A percentile compares a stretch with the other conserved stretches of the same genome.
Evolutionary conservation across 2,329 filamentous ascomycete genomes (phyloP).

Genomic region (Scortechinia acanthostroma): DNA sequence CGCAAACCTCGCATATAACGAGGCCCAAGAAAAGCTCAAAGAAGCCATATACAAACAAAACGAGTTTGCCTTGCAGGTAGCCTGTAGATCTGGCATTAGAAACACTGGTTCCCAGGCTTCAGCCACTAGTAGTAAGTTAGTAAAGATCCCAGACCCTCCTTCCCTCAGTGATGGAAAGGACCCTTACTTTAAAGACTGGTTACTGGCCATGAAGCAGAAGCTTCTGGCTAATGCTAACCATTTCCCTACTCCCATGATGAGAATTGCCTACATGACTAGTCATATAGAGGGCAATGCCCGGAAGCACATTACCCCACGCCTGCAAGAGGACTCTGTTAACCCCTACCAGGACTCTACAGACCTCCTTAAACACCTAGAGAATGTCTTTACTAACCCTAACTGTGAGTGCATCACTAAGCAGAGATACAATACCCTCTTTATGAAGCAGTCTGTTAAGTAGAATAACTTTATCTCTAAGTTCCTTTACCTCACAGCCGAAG

Average conservation of each 20-base stretch:
- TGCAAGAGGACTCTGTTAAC: neutral
- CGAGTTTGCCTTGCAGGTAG: too few relatives aligned
- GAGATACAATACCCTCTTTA: neutral
- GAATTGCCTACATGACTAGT: conserved; percentile 4
- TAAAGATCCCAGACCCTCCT: conserved; percentile 5
- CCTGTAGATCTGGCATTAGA: too few relatives aligned
- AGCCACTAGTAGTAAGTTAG: neutral
- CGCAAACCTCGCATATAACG: too few relatives aligned
- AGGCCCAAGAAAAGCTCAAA: too few relatives aligned
- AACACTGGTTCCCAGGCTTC: neutral
- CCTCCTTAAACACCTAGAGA: neutral
- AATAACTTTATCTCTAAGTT: neutral
- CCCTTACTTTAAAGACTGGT: conserved; percentile 7
- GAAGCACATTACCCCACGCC: neutral
- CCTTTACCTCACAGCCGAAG: neutral
- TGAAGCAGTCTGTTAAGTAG: neutral
- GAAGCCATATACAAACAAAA: too few relatives aligned
- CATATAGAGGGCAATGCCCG: neutral
- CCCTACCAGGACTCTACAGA: neutral
- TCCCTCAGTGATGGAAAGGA: conserved; percentile 7
- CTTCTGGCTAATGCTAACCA: conserved; percentile 6
- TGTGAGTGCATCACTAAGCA: neutral
- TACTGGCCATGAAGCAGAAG: conserved; percentile 5
- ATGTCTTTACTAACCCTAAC: neutral
- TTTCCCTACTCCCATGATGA: conserved; percentile 2